phyloP scores from a whole-genome alignment of 2,329 filamentous ascomycete genomes.

The Chaetomium globosum region DNA sequence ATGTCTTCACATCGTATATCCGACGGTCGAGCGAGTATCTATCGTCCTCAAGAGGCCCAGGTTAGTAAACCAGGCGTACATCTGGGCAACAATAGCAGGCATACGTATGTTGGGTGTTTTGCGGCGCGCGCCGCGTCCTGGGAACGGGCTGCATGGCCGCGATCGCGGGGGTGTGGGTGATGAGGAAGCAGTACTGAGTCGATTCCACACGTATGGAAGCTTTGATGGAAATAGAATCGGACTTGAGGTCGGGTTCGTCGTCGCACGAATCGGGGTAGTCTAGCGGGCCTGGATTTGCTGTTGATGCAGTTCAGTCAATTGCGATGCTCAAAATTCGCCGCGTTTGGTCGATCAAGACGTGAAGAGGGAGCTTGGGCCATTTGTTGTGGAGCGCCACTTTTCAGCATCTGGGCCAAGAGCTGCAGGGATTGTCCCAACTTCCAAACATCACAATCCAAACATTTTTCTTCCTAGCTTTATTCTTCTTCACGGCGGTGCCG shows the following conservation, averaged over 20 bases:
- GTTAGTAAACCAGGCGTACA: slow-evolving; percentile 18
- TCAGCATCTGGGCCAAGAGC: neutral
- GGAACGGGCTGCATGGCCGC: slow-evolving; percentile 33
- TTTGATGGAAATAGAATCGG: neutral
- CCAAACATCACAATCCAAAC: no score
- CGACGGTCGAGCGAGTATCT: slow-evolving; percentile 64
- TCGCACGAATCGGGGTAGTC: neutral
- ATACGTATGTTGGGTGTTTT: slow-evolving; percentile 38
- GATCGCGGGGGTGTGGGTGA: slow-evolving; percentile 2
- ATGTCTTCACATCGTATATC: slow-evolving; percentile 62
- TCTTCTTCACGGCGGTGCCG: no score
- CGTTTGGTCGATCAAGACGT: slow-evolving; percentile 23
- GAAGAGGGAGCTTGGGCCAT: slow-evolving; percentile 35
- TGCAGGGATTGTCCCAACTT: neutral
- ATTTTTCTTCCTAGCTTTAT: no score
- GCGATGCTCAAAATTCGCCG: slow-evolving; percentile 31
- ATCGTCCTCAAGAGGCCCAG: neutral
- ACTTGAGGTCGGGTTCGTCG: neutral
- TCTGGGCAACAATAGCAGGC: neutral
- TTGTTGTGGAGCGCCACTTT: neutral
- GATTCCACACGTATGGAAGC: neutral
- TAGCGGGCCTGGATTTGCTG: neutral
- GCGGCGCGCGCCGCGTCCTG: slow-evolving; percentile 37
- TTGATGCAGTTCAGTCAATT: slow-evolving; percentile 1
- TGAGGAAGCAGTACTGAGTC: neutral